Base-by-base conservation (phyloP, 768 basidiomycete genomes). In the Naganishia antarctica region DNA sequence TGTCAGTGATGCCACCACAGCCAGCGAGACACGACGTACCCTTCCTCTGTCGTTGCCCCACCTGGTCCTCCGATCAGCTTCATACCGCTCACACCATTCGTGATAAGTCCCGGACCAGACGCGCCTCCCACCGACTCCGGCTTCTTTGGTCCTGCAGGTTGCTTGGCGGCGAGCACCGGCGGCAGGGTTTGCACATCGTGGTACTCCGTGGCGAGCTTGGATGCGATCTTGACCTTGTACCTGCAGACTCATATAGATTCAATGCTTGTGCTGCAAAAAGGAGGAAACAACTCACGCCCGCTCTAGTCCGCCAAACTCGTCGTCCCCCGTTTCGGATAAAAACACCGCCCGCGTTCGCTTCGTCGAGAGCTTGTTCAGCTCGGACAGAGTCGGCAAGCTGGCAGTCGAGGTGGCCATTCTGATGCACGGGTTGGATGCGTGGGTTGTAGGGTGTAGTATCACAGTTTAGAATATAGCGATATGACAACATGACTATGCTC, bases 131-230 rank as follows among this genome's bases (percentile, higher is more conserved):
- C 40, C 43, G 58, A 79, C 51, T 81, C 83, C 34, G 90, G 90
- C 40, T 87, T 82, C 44, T 87, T 83, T 0, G 94, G 92, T 18
- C 60, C 63, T 6, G 49, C 62, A 2, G 90, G 85, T 60, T 58
- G 63, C 66, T 96, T 91, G 0, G 87, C 81, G 31, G 90, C 79
- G 34, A 97, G 79, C 1, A 88, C 84, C 3, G 89, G 78, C 0
- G 94, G 94, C 1, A 98, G 84, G 29, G 87, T 84, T 74, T 88
- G 90, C 74, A 83, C 89, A 74, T 96, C 85, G 49, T 83, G 83
- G 77, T 92, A 99, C 79, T 98, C 94, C 73, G 90, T 86, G 34
- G 86, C 82, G 31, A 97, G 87, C 81, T 96, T 96, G 50, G 89
- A 84, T 2, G 90, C 82, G 37, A 96, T 77, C 37, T 75, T 76